phyloP scores from a whole-genome alignment of 139 green algal genomes.

The Helicosporidium sp. region DNA sequence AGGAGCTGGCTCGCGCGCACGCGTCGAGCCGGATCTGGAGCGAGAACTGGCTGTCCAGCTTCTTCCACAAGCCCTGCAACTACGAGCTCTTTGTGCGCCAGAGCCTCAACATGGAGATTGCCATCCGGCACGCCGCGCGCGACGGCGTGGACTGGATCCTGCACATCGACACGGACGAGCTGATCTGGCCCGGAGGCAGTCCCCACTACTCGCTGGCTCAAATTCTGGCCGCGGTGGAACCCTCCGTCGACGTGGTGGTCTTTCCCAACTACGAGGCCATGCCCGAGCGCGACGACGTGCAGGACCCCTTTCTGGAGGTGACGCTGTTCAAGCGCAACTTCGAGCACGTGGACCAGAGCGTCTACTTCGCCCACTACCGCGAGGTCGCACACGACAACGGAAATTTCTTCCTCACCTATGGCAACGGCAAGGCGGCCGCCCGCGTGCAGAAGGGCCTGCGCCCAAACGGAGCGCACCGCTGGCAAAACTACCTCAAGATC shows the following conservation, averaged over 20 bases:
- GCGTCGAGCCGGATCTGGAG: slow-evolving; percentile 49
- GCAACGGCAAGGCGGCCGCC: slow-evolving; percentile 52
- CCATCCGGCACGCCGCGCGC: slow-evolving; percentile 9
- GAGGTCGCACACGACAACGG: slow-evolving; percentile 45
- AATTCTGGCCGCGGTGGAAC: slow-evolving; percentile 12
- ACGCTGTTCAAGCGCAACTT: slow-evolving; percentile 69
- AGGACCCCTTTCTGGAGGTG: slow-evolving; percentile 50
- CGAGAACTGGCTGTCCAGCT: slow-evolving; percentile 56
- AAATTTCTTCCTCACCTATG: slow-evolving; percentile 71
- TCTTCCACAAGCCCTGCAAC: slow-evolving; percentile 76
- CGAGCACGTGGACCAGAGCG: slow-evolving; percentile 34
- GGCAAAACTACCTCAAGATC: slow-evolving; percentile 41
- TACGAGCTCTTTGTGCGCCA: slow-evolving; percentile 72
- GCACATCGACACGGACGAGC: slow-evolving; percentile 68
- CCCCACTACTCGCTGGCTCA: slow-evolving; percentile 30
- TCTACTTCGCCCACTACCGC: slow-evolving; percentile 47
- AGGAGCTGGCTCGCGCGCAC: slow-evolving; percentile 23
- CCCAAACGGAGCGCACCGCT: slow-evolving; percentile 61
- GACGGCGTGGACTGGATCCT: slow-evolving; percentile 51
- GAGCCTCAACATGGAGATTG: slow-evolving; percentile 59
- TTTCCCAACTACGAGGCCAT: slow-evolving; percentile 67
- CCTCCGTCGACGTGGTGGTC: slow-evolving; percentile 47
- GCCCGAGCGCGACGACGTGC: slow-evolving; percentile 34
- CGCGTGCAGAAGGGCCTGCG: slow-evolving; percentile 36
- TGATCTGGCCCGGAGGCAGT: slow-evolving; percentile 47